phyloP scores from a whole-genome alignment of 352 stramenopile genomes.

The Globisporangium apiculatum region DNA sequence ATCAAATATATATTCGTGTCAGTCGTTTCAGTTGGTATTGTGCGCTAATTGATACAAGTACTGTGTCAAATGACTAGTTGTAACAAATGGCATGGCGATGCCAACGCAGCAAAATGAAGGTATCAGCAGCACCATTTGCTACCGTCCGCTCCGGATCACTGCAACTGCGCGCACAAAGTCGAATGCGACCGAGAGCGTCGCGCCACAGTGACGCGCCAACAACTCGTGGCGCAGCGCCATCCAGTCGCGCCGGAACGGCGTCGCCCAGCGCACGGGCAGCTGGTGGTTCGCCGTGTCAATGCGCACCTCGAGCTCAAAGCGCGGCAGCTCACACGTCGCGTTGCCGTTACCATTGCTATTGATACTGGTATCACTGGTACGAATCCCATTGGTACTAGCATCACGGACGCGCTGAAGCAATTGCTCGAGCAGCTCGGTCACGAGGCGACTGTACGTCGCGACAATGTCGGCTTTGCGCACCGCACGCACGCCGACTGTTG shows the following conservation, averaged over 20 bases:
- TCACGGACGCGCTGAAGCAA: not conserved
- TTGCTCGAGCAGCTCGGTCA: constrained; percentile 3
- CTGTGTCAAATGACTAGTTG: no score
- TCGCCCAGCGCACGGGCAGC: constrained; percentile 13
- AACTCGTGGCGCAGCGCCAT: constrained; percentile 10
- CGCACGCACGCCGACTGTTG: constrained; percentile 16
- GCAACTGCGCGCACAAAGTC: constrained; percentile 1
- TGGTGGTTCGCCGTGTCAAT: constrained; percentile 18
- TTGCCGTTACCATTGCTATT: not conserved
- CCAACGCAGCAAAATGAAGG: not conserved
- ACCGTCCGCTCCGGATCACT: not conserved
- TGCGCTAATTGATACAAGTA: no score
- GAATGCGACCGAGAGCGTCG: no score
- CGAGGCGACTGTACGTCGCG: constrained; percentile 16
- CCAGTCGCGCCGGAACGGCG: constrained; percentile 14
- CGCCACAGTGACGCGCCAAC: no score
- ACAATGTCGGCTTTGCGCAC: constrained; percentile 15
- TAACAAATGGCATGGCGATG: no score
- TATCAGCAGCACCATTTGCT: not conserved
- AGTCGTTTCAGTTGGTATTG: no score
- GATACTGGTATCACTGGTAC: not conserved
- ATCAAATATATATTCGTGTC: no score
- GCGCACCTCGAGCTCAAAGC: constrained; percentile 17
- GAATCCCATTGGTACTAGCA: not conserved
- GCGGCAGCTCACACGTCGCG: not conserved